phyloP scores from a whole-genome alignment of 176 grass and related monocot species.

The Phragmites australis region DNA sequence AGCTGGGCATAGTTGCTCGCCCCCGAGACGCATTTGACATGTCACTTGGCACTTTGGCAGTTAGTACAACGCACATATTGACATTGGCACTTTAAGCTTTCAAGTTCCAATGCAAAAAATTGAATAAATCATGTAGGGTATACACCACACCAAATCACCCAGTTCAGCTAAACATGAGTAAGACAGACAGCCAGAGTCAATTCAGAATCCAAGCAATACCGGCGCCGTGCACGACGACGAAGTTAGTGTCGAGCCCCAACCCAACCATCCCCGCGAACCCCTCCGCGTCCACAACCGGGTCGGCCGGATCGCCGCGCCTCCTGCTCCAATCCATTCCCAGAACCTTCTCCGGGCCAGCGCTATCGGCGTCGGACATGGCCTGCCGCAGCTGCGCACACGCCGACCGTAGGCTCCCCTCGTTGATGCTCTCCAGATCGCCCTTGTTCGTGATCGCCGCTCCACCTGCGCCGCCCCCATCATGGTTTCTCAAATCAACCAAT shows the following conservation, averaged over 20 bases:
- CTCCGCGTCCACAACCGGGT: slow-evolving; percentile 41
- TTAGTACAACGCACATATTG: neutral
- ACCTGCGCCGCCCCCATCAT: slow-evolving; percentile 41
- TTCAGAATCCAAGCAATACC: slow-evolving; percentile 48
- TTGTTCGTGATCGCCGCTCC: slow-evolving; percentile 97
- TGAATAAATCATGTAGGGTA: neutral
- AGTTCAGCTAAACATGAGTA: slow-evolving; percentile 9
- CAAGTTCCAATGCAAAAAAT: neutral
- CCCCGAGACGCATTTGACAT: neutral
- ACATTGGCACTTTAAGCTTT: neutral
- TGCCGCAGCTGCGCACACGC: slow-evolving; percentile 75
- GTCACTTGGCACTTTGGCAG: neutral
- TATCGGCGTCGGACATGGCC: slow-evolving; percentile 57
- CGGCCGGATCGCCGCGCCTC: slow-evolving; percentile 42
- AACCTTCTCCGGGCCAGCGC: slow-evolving; percentile 27
- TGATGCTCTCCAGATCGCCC: slow-evolving; percentile 81
- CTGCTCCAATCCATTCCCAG: slow-evolving; percentile 86
- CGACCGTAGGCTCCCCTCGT: slow-evolving; percentile 53
- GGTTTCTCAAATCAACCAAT: slow-evolving; percentile 4
- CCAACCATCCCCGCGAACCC: slow-evolving; percentile 28
- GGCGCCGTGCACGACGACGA: slow-evolving; percentile 85
- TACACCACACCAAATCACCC: neutral
- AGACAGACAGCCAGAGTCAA: neutral
- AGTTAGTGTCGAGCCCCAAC: slow-evolving; percentile 63
- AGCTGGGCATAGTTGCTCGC: neutral